phyloP scores from a whole-genome alignment of 2,329 filamentous ascomycete genomes.

The Trichoderma breve region DNA sequence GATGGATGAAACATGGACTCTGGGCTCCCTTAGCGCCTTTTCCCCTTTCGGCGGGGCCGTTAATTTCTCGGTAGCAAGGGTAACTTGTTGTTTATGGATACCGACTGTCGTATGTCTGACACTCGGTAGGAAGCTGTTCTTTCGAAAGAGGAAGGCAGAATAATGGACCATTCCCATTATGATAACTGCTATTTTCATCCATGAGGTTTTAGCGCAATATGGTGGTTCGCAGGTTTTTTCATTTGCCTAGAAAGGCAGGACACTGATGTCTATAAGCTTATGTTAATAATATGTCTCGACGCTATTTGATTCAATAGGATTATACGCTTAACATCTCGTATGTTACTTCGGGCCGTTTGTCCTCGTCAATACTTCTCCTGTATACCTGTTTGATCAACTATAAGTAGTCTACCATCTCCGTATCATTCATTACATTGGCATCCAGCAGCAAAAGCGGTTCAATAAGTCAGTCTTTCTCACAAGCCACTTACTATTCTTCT shows the following conservation, averaged over 20 bases:
- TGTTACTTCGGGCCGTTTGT: constrained; percentile 8
- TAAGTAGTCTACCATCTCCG: neutral
- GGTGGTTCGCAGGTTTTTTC: too few relatives aligned
- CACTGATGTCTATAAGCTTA: neutral
- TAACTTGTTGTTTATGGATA: neutral
- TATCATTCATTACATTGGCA: neutral
- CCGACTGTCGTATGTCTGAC: neutral
- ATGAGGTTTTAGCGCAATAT: neutral
- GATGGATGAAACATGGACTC: neutral
- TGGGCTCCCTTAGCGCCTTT: neutral
- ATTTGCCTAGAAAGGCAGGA: constrained; percentile 13
- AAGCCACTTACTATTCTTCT: neutral
- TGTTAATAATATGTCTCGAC: neutral
- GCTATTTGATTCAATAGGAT: neutral
- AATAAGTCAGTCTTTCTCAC: neutral
- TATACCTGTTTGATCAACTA: neutral
- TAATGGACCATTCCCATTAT: neutral
- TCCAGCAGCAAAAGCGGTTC: neutral
- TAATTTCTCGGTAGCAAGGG: neutral
- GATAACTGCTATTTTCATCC: neutral
- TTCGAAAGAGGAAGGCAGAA: constrained; percentile 9
- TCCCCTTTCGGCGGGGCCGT: neutral
- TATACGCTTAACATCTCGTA: neutral
- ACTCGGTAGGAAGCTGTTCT: neutral
- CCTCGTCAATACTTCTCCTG: neutral